Evolutionary conservation across 176 grass and related monocot genomes (phyloP).

Genomic region (Hyparrhenia diplandra): DNA sequence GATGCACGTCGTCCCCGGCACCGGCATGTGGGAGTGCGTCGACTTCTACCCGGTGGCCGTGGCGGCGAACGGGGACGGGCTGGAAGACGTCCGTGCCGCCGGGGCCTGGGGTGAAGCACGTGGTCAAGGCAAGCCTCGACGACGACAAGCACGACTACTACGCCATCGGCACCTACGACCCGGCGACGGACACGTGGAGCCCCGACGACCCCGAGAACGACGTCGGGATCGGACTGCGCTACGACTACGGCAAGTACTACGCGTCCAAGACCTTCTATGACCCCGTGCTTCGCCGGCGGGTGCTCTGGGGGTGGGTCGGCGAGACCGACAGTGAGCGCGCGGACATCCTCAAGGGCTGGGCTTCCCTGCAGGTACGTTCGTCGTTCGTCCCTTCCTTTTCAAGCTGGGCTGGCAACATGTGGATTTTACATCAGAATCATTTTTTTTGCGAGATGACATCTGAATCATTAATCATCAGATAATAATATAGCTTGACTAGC

Average conservation of each 20-base stretch:
- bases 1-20: conserved; percentile 63
- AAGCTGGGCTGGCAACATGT: not conserved
- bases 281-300: conserved; percentile 42
- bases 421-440: too few relatives aligned
- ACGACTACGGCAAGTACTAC: conserved; percentile 96
- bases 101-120: conserved; percentile 46
- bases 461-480: not conserved
- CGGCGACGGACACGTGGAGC: conserved; percentile 37
- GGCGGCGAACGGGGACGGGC: not conserved
- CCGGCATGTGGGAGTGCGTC: conserved; percentile 99
- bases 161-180: conserved; percentile 73
- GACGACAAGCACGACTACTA: conserved; percentile 89
- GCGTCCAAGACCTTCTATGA: conserved; percentile 96
- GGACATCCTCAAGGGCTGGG: conserved; percentile 79
- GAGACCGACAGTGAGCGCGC: conserved; percentile 86
- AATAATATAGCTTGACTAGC: not conserved
- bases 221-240: conserved; percentile 78
- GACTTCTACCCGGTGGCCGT: conserved; percentile 88
- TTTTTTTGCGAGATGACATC: not conserved
- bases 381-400: too few relatives aligned
- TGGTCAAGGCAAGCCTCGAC: conserved; percentile 82
- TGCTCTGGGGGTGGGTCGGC: conserved; percentile 82
- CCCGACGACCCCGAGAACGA: conserved; percentile 65
- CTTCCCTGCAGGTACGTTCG: conserved; percentile 68
- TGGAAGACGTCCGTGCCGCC: conserved; percentile 60